Percentiles rank a stretch among this genome's conserved stretches.
Conservation (phyloP, 2,329 filamentous ascomycete species). For the Fusarium gaditjirri region DNA sequence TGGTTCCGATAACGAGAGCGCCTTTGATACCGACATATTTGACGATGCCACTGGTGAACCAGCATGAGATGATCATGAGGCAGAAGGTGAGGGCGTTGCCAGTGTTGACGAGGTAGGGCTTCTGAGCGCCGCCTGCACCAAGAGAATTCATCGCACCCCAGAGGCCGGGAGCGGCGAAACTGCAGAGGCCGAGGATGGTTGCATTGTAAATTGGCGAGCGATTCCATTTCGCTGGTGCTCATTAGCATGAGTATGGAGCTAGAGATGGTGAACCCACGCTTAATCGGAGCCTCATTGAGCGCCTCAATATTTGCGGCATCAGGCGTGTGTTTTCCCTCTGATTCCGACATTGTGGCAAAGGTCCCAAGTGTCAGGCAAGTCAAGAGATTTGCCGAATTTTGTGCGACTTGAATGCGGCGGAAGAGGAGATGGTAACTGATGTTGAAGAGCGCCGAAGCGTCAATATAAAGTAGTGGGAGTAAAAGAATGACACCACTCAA, state of each 20-base stretch:
- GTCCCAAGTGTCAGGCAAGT: not conserved
- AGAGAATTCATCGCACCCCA: conserved; percentile 46
- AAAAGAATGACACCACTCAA: not conserved
- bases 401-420: not conserved
- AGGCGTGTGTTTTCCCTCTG: not conserved
- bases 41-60: conserved; percentile 53
- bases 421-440: not conserved
- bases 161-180: conserved; percentile 44
- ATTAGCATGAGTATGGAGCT: not conserved
- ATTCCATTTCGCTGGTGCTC: conserved; percentile 38
- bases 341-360: not conserved
- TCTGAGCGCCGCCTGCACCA: conserved; percentile 60
- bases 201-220: conserved; percentile 44
- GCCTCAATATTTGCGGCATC: not conserved
- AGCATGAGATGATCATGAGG: conserved; percentile 60
- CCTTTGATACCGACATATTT: conserved; percentile 47
- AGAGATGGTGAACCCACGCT: not conserved
- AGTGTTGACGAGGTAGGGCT: conserved; percentile 72
- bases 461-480: conserved; percentile 1
- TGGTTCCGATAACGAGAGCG: conserved; percentile 54
- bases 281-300: not conserved
- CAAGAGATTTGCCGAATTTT: not conserved
- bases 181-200: conserved; percentile 45
- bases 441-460: not conserved
- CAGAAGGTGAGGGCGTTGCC: conserved; percentile 62